Conservation (phyloP, 2,329 filamentous ascomycete species). For the Talaromyces sp. region DNA sequence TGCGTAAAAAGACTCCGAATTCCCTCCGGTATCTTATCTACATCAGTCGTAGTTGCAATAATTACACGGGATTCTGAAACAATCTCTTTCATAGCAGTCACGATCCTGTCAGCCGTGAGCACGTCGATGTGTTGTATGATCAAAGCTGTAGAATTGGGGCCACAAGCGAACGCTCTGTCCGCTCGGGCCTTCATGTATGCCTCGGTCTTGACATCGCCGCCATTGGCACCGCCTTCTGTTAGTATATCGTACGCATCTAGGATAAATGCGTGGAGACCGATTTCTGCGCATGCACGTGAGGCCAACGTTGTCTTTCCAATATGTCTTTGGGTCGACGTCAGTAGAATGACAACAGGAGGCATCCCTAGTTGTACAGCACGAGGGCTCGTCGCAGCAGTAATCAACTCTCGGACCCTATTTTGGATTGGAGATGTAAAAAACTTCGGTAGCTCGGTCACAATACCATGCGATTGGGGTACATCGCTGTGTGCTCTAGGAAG, state of each 20-base stretch:
- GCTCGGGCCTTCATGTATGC: constrained; percentile 83
- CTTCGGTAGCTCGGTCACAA: constrained; percentile 37
- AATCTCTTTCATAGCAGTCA: constrained; percentile 78
- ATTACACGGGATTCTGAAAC: constrained; percentile 75
- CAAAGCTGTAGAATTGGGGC: constrained; percentile 74
- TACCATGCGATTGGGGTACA: constrained; percentile 33
- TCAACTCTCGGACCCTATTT: constrained; percentile 74
- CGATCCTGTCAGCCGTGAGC: constrained; percentile 85
- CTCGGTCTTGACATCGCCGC: constrained; percentile 90
- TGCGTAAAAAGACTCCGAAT: constrained; percentile 91
- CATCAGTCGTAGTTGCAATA: constrained; percentile 89
- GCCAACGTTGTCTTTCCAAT: constrained; percentile 88
- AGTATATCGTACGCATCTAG: constrained; percentile 93
- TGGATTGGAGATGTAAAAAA: constrained; percentile 58
- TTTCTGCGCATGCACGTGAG: constrained; percentile 73
- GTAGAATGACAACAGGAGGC: constrained; percentile 80
- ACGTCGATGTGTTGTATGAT: constrained; percentile 90
- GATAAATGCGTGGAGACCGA: constrained; percentile 82
- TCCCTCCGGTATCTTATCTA: constrained; percentile 89
- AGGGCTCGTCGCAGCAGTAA: constrained; percentile 83
- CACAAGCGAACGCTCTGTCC: constrained; percentile 84
- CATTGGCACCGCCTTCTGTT: constrained; percentile 82
- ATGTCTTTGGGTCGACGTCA: constrained; percentile 87
- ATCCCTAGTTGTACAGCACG: constrained; percentile 82
- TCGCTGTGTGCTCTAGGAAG: constrained; percentile 50